Evolutionary conservation across 768 basidiomycete species (phyloP).

Genomic region (Porpolomopsis calyptriformis): DNA sequence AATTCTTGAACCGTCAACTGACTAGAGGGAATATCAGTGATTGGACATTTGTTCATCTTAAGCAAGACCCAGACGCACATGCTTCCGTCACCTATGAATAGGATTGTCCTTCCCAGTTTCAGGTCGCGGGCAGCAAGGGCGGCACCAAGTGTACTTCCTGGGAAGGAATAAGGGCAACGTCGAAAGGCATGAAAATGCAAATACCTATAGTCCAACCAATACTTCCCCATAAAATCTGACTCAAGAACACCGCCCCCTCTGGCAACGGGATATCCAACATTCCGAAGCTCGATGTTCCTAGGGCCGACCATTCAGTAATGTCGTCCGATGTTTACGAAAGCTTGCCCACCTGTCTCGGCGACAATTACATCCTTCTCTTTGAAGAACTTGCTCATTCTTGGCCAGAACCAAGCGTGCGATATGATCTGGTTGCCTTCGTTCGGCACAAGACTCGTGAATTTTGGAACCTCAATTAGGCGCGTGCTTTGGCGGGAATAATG

Average conservation of each 20-base stretch:
- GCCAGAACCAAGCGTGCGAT: conserved; percentile 80
- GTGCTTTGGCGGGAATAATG: conserved; percentile 29
- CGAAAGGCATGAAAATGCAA: conserved; percentile 6
- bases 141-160: conserved; percentile 61
- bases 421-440: conserved; percentile 44
- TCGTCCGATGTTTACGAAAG: neutral
- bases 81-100: conserved; percentile 82
- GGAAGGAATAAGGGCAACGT: neutral
- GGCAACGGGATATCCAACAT: conserved; percentile 75
- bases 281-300: conserved; percentile 76
- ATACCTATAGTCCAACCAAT: conserved; percentile 84
- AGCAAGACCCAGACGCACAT: conserved; percentile 35
- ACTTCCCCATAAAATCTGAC: conserved; percentile 82
- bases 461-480: conserved; percentile 36
- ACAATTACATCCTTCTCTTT: conserved; percentile 63
- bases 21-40: conserved; percentile 23
- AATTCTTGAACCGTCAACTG: conserved; percentile 77
- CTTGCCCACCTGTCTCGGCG: conserved; percentile 64
- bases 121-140: conserved; percentile 68
- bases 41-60: neutral
- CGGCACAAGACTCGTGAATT: conserved; percentile 34
- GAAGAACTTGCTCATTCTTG: conserved; percentile 65
- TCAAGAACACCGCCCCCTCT: conserved; percentile 49
- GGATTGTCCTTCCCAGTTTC: conserved; percentile 53
- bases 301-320: neutral